Evolutionary conservation across 768 basidiomycete genomes (phyloP).

Genomic region (Amanita pseudoporphyria): DNA sequence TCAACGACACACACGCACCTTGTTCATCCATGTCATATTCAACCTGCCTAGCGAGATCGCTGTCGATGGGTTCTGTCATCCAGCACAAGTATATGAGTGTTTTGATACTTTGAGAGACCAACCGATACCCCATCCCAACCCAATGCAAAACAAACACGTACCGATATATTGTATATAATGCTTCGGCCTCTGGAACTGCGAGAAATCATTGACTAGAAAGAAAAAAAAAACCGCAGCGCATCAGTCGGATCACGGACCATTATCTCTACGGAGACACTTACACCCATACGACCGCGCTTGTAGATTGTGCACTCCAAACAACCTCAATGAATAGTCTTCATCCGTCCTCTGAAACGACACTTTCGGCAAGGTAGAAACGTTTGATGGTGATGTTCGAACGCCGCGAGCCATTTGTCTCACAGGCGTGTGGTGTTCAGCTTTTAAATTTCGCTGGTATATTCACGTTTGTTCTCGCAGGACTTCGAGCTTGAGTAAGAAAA

Average conservation of each 20-base stretch:
- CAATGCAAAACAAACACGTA: slow-evolving; percentile 22
- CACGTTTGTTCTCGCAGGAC: not conserved
- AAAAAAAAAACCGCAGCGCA: slow-evolving; percentile 2
- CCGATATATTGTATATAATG: slow-evolving; percentile 90
- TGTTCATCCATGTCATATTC: slow-evolving; percentile 99
- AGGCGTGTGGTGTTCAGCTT: not conserved
- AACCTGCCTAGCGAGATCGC: slow-evolving; percentile 84
- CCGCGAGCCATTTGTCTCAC: slow-evolving; percentile 28
- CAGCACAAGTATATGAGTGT: slow-evolving; percentile 8
- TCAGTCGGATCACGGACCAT: not conserved
- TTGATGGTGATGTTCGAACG: slow-evolving; percentile 19
- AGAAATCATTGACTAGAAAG: slow-evolving; percentile 43
- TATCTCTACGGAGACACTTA: not conserved
- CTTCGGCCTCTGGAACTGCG: slow-evolving; percentile 67
- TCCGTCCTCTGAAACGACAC: slow-evolving; percentile 59
- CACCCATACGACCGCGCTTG: slow-evolving; percentile 57
- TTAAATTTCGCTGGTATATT: not conserved
- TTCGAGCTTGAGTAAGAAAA: not conserved
- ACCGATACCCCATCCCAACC: not conserved
- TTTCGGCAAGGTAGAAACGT: slow-evolving; percentile 38
- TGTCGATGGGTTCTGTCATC: slow-evolving; percentile 75
- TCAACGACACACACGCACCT: slow-evolving; percentile 42
- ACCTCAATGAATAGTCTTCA: slow-evolving; percentile 52
- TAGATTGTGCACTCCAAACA: slow-evolving; percentile 52
- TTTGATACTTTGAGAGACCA: not conserved